phyloP scores from a whole-genome alignment of 352 stramenopile genomes.

The Phytophthora brassicae region DNA sequence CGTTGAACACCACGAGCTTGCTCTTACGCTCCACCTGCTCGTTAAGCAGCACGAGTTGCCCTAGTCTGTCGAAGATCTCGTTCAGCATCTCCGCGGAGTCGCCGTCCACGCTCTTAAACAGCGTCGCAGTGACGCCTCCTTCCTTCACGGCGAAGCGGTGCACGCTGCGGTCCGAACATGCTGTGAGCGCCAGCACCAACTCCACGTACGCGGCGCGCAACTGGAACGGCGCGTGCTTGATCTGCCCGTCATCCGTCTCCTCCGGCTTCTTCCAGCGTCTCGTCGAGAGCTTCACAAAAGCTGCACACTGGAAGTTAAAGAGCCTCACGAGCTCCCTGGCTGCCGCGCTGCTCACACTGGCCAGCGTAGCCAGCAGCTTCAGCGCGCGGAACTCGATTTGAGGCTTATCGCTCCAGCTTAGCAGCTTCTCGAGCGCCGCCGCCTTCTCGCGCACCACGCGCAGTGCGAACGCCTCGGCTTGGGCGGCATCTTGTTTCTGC shows the following conservation, averaged over 20 bases:
- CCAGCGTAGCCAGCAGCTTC: conserved; percentile 54
- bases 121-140: conserved; percentile 52
- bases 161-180: conserved; percentile 74
- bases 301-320: conserved; percentile 74
- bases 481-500: conserved; percentile 23
- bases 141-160: conserved; percentile 81
- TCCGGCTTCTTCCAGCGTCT: conserved; percentile 64
- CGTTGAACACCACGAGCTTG: conserved; percentile 69
- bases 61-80: conserved; percentile 45
- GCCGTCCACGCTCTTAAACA: conserved; percentile 81
- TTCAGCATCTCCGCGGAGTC: conserved; percentile 62
- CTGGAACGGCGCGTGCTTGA: conserved; percentile 48
- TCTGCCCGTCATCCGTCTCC: conserved; percentile 5
- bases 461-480: conserved; percentile 65
- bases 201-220: conserved; percentile 67
- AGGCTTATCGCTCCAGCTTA: conserved; percentile 87
- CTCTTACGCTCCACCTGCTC: conserved; percentile 50
- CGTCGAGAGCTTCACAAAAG: conserved; percentile 60
- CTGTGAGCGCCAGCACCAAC: conserved; percentile 60
- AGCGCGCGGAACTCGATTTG: conserved; percentile 74
- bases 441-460: conserved; percentile 71
- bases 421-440: conserved; percentile 60
- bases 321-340: conserved; percentile 76
- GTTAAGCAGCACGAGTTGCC: conserved; percentile 57
- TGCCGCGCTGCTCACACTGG: conserved; percentile 35